Evolutionary conservation across 257 asterid genomes (phyloP).

Genomic region (Rehmannia glutinosa): DNA sequence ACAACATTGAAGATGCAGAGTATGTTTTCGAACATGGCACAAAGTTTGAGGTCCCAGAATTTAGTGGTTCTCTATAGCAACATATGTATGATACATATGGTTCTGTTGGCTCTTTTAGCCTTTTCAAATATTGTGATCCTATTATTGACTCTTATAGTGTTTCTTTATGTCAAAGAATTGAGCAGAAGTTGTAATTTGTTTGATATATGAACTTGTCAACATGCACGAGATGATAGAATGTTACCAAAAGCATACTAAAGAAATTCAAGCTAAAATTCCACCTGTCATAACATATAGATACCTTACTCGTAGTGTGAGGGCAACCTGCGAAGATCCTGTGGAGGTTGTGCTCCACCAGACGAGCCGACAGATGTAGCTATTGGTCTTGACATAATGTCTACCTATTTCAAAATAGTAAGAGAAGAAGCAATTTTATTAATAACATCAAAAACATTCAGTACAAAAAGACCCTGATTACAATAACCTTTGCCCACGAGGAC

Average conservation of each 20-base stretch:
- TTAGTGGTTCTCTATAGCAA: slow-evolving; percentile 10
- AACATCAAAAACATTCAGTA: no score
- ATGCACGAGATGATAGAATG: slow-evolving; percentile 67
- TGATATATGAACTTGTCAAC: slow-evolving; percentile 34
- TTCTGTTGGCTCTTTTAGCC: not conserved
- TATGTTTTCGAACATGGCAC: slow-evolving; percentile 53
- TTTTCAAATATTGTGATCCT: not conserved
- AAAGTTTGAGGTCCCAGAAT: slow-evolving; percentile 31
- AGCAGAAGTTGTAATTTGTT: not conserved
- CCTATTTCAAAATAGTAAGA: no score
- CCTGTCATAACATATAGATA: no score
- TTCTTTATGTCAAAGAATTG: not conserved
- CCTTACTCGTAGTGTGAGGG: no score
- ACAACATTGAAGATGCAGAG: slow-evolving; percentile 43
- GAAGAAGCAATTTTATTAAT: no score
- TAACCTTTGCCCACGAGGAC: no score
- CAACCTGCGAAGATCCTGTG: no score
- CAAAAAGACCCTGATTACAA: no score
- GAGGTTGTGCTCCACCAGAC: no score
- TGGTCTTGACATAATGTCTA: no score
- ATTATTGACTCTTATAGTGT: not conserved
- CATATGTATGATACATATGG: slow-evolving; percentile 7
- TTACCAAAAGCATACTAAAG: slow-evolving; percentile 57
- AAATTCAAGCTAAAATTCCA: slow-evolving; percentile 45
- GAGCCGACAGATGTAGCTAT: no score